Conservation (phyloP, 202 grass and related monocot species). For the Panicum hallii region DNA sequence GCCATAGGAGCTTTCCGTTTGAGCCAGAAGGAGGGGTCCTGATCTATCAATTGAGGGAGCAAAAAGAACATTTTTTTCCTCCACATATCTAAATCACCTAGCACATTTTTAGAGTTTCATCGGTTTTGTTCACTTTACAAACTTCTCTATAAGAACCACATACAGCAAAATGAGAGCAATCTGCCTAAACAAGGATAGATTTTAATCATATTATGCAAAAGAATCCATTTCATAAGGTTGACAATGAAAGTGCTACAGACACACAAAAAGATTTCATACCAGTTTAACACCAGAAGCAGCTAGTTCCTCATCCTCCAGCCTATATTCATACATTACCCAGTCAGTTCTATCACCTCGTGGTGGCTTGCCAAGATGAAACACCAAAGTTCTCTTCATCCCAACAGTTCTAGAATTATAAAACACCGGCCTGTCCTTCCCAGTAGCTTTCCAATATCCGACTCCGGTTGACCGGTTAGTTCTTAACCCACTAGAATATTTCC, state of each 20-base stretch:
- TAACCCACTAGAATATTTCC: conserved; percentile 80
- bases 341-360: conserved; percentile 77
- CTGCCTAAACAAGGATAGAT: not conserved
- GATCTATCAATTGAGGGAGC: not conserved
- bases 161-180: not conserved
- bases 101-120: conserved; percentile 12
- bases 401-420: conserved; percentile 60
- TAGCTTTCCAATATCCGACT: conserved; percentile 88
- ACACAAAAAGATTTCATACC: conserved; percentile 50
- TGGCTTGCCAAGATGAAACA: conserved; percentile 87
- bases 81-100: not conserved
- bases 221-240: not conserved
- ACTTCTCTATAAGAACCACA: conserved; percentile 2
- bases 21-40: not conserved
- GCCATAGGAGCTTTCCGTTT: not conserved
- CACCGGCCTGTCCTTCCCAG: conserved; percentile 78
- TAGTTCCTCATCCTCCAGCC: conserved; percentile 64
- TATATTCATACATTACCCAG: conserved; percentile 97
- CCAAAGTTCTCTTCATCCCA: conserved; percentile 86
- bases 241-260: conserved; percentile 28
- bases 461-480: conserved; percentile 75
- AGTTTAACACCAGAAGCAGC: conserved; percentile 57
- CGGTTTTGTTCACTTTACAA: not conserved
- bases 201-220: not conserved
- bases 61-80: not conserved